Evolutionary conservation across 805 yeast genomes (phyloP).

Genomic region (Teunomyces kruisii): DNA sequence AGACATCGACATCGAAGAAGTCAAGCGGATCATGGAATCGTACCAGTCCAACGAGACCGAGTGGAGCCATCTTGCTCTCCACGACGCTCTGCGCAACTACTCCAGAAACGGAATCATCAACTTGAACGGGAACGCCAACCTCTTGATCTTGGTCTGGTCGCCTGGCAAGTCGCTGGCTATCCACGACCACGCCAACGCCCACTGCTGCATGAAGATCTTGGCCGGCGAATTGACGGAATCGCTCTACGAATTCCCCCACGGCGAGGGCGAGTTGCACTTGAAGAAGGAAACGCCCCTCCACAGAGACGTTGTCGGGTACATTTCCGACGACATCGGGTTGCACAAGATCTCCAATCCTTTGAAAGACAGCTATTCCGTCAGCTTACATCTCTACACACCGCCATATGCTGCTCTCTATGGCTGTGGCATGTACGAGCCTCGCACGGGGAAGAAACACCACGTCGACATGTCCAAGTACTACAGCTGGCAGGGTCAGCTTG

Average conservation of each 20-base stretch:
- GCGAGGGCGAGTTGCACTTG: slow-evolving; percentile 26
- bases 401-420: slow-evolving; percentile 69
- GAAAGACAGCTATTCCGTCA: slow-evolving; percentile 47
- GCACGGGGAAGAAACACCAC: slow-evolving; percentile 49
- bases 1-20: slow-evolving; percentile 52
- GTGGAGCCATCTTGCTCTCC: slow-evolving; percentile 59
- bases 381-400: slow-evolving; percentile 74
- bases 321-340: slow-evolving; percentile 63
- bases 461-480: slow-evolving; percentile 60
- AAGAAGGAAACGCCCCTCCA: slow-evolving; percentile 25
- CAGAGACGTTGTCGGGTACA: slow-evolving; percentile 57
- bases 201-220: slow-evolving; percentile 70
- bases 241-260: slow-evolving; percentile 50
- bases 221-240: slow-evolving; percentile 59
- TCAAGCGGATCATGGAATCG: slow-evolving; percentile 45
- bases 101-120: slow-evolving; percentile 72
- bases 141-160: slow-evolving; percentile 67
- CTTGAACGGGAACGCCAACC: slow-evolving; percentile 68
- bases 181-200: slow-evolving; percentile 77
- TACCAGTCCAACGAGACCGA: slow-evolving; percentile 51
- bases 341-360: slow-evolving; percentile 59
- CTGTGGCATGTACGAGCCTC: slow-evolving; percentile 50
- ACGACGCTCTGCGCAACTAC: slow-evolving; percentile 51
- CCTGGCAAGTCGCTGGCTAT: slow-evolving; percentile 64
- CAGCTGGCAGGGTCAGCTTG: slow-evolving; percentile 56